Evolutionary conservation across 2,329 filamentous ascomycete genomes (phyloP), one percentile per base, ranked within the genome.

Genomic region (Davidsoniella australis): DNA sequence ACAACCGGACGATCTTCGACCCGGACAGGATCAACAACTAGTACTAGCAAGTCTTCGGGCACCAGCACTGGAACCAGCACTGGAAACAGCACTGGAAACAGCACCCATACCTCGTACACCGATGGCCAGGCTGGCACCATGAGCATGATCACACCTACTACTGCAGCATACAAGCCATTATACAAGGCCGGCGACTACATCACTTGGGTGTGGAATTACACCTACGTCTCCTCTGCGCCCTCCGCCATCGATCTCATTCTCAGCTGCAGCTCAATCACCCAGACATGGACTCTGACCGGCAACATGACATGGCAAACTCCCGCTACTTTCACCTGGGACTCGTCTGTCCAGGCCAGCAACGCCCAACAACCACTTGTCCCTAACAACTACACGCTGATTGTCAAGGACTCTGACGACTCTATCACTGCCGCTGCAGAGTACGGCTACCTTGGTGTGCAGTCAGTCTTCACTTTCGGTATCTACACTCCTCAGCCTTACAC

Each of bases 131-230:
- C 47, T 29, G 77, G 73, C 45, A 64, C 67, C 47, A 66, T 78
- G 37, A 63, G 66, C 43, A 72, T 80, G 66, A 56, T 72, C 41
- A 70, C 66, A 2, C 77, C 77, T 1, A 63, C 66, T 38, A 61
- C 66, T 5, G 66, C 64, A 2, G 59, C 62, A 4, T 63, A 64
- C 9, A 64, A 66, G 23, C 65, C 70, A 52, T 66, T 77, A 39
- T 79, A 74, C 68, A 75, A 75, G 58, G 75, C 80, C 53, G 72
- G 73, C 53, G 70, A 78, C 57, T 66, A 66, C 41, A 64, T 79
- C 41, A 80, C 75, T 12, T 76, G 73, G 62, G 69, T 63, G 43
- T 82, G 76, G 76, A 80, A 80, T 63, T 81, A 80, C 64, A 81
- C 78, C 3, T 71, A 70, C 41, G 61, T 82, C 26, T 65, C 68